phyloP scores from a whole-genome alignment of 129 eudicot species.

The Escallonia rubra region DNA sequence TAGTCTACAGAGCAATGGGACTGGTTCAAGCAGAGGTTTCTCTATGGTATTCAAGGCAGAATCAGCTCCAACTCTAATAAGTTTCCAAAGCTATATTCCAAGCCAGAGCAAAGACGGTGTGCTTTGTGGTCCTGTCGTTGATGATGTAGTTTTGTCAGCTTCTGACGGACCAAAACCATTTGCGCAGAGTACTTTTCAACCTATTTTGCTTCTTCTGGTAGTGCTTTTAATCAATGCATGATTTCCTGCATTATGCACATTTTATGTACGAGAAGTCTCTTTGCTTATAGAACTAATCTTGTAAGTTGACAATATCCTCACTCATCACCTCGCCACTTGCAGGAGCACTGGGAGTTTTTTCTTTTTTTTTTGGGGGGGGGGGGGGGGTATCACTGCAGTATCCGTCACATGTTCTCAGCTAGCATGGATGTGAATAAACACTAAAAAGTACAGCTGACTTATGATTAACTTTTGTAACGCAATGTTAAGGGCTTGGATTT shows the following conservation, averaged over 20 bases:
- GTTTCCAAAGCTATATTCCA: constrained; percentile 23
- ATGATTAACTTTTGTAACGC: too few species aligned
- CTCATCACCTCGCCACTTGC: too few species aligned
- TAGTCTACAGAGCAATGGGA: constrained; percentile 26
- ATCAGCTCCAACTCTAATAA: constrained; percentile 7
- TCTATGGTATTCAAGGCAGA: constrained; percentile 22
- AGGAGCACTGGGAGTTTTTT: too few species aligned
- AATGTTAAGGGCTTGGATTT: too few species aligned
- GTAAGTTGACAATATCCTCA: too few species aligned
- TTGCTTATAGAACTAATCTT: neutral
- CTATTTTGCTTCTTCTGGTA: neutral
- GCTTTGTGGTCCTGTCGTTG: constrained; percentile 32
- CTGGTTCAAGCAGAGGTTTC: constrained; percentile 23
- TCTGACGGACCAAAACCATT: constrained; percentile 5
- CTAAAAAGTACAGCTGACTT: too few species aligned
- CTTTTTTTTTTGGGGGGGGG: too few species aligned
- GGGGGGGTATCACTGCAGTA: too few species aligned
- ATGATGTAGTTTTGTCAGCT: constrained; percentile 22
- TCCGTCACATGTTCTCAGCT: too few species aligned
- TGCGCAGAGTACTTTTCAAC: neutral
- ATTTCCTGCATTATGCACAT: neutral
- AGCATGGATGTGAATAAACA: too few species aligned
- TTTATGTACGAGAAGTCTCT: neutral
- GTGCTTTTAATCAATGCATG: neutral
- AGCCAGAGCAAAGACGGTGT: constrained; percentile 21